These are phyloP conservation scores for Uncinocarpus reesii DNA, from an alignment of 2,329 filamentous ascomycete genomes.

Conservation along the genomic window DNA sequence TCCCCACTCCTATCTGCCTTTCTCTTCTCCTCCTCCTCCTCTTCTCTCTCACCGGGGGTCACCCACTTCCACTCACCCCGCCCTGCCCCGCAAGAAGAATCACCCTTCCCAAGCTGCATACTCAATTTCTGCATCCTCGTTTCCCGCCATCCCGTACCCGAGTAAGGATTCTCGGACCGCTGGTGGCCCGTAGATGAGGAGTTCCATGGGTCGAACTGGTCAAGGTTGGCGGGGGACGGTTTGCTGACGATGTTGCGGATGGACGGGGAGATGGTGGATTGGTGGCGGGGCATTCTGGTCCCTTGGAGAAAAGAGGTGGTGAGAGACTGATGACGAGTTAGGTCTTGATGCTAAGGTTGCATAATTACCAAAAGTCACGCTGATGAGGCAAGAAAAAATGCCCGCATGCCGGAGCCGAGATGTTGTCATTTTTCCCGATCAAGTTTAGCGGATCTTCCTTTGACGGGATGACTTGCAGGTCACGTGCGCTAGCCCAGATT, in stretches of 20 bases:
- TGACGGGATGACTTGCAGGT: constrained; percentile 14
- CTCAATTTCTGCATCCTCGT: constrained; percentile 15
- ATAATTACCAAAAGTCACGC: too few relatives aligned
- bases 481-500: constrained; percentile 10
- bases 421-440: constrained; percentile 14
- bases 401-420: background rate
- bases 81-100: constrained; percentile 34
- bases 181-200: constrained; percentile 20
- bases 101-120: constrained; percentile 14
- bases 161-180: constrained; percentile 16
- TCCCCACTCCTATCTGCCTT: constrained; percentile 27
- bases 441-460: constrained; percentile 1
- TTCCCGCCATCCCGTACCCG: constrained; percentile 18
- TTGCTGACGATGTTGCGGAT: constrained; percentile 20
- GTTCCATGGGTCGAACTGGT: constrained; percentile 20
- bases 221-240: constrained; percentile 18
- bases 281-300: constrained; percentile 17
- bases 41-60: constrained; percentile 17
- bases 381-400: background rate
- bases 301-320: too few relatives aligned
- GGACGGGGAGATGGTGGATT: constrained; percentile 19
- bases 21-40: constrained; percentile 22
- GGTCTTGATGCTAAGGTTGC: too few relatives aligned
- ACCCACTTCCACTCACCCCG: constrained; percentile 45
- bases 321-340: too few relatives aligned